Percentiles rank a stretch among this genome's conserved stretches.
phyloP scores from a whole-genome alignment of 306 rosid genomes.

The Gastrolobium bilobum region DNA sequence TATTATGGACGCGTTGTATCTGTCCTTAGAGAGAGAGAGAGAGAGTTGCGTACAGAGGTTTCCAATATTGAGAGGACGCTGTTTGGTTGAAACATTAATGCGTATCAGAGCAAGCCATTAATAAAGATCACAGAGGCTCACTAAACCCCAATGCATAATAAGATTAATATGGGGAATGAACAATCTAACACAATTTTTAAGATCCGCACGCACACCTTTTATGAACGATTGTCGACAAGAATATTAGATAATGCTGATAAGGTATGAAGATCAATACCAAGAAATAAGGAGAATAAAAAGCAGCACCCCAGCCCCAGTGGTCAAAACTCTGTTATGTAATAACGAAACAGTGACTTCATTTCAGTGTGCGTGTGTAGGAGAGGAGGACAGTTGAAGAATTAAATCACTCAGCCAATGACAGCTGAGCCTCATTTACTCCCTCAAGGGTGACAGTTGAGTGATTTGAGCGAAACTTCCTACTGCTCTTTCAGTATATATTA shows the following conservation, averaged over 20 bases:
- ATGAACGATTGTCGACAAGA: not conserved
- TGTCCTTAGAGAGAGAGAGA: not conserved
- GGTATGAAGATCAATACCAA: not conserved
- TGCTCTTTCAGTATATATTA: constrained; percentile 22
- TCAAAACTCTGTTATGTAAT: not conserved
- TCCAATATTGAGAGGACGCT: not conserved
- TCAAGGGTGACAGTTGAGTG: constrained; percentile 45
- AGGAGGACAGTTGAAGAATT: constrained; percentile 49
- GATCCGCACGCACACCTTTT: no score
- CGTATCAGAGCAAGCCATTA: not conserved
- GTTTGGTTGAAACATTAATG: constrained; percentile 48
- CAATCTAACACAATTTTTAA: no score
- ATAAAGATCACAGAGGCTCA: not conserved
- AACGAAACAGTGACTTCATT: not conserved
- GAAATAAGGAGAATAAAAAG: not conserved
- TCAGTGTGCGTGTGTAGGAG: constrained; percentile 7
- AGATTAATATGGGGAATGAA: not conserved
- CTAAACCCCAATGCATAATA: not conserved
- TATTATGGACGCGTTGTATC: not conserved
- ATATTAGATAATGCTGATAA: not conserved
- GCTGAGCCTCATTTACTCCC: constrained; percentile 50
- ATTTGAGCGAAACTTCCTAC: constrained; percentile 15
- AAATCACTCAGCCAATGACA: constrained; percentile 10
- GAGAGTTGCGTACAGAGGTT: not conserved
- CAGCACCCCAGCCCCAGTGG: not conserved